phyloP scores from a whole-genome alignment of 2,329 filamentous ascomycete species.

The Calonectria pauciramosa region DNA sequence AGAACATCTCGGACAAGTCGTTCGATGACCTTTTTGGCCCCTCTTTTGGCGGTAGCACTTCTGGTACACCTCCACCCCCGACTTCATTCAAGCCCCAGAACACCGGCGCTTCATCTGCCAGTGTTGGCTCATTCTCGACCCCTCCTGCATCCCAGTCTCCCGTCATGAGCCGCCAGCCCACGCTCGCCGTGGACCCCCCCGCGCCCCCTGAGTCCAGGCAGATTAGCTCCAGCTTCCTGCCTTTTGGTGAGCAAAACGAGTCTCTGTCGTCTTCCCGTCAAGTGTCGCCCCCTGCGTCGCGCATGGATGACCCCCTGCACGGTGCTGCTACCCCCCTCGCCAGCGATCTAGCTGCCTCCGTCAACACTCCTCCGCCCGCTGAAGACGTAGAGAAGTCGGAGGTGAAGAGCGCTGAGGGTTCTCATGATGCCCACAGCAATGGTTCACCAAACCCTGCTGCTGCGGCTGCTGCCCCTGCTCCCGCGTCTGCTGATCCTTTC shows the following conservation, averaged over 20 bases:
- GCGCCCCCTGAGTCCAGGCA: conserved; percentile 81
- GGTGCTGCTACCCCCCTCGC: conserved; percentile 46
- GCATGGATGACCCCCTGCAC: conserved; percentile 64
- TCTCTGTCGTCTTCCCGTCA: conserved; percentile 84
- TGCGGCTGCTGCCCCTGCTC: conserved; percentile 30
- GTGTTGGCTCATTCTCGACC: conserved; percentile 65
- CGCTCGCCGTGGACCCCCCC: conserved; percentile 68
- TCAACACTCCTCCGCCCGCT: conserved; percentile 48
- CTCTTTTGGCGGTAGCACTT: conserved; percentile 65
- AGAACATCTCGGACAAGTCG: conserved; percentile 72
- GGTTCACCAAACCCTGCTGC: conserved; percentile 37
- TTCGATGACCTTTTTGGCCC: conserved; percentile 92
- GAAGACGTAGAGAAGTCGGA: conserved; percentile 52
- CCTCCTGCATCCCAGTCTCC: conserved; percentile 70
- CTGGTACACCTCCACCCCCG: conserved; percentile 58
- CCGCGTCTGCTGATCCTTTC: conserved; percentile 63
- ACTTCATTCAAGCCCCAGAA: conserved; percentile 64
- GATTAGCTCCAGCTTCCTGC: conserved; percentile 81
- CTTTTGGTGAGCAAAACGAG: conserved; percentile 75
- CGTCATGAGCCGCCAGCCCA: conserved; percentile 73
- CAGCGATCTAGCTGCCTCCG: conserved; percentile 36
- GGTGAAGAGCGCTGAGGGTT: conserved; percentile 48
- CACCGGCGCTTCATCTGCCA: conserved; percentile 69
- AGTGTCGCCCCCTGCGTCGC: conserved; percentile 77
- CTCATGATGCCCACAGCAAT: conserved; percentile 36